A percentile compares a stretch with the other conserved stretches of the same genome.
phyloP scores from a whole-genome alignment of 345 rosid species.

The Limnanthes douglasii region DNA sequence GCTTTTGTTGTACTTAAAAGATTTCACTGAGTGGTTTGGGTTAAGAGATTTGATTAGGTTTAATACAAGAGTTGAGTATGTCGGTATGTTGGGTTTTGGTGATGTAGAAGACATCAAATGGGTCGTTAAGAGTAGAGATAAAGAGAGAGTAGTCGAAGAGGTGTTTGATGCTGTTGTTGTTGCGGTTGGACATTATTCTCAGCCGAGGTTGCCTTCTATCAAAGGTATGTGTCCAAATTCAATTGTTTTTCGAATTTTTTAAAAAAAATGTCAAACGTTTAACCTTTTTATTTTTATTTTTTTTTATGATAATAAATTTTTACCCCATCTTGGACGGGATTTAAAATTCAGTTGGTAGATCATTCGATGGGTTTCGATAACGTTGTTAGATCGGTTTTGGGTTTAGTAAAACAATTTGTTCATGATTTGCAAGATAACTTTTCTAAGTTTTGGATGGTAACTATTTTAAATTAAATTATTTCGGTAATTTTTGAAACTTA shows the following conservation, averaged over 20 bases:
- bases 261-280: too few species aligned
- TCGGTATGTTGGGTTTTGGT: constrained; percentile 39
- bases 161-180: constrained; percentile 87
- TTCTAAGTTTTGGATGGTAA: too few species aligned
- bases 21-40: constrained; percentile 56
- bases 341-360: too few species aligned
- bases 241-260: neutral
- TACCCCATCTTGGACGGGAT: too few species aligned
- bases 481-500: too few species aligned
- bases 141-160: constrained; percentile 37
- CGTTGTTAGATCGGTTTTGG: too few species aligned
- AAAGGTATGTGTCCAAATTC: constrained; percentile 29
- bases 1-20: constrained; percentile 61
- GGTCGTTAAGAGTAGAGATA: constrained; percentile 49
- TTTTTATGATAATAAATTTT: too few species aligned
- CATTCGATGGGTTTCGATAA: too few species aligned
- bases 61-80: constrained; percentile 65
- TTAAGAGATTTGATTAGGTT: constrained; percentile 64
- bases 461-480: too few species aligned
- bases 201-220: constrained; percentile 63
- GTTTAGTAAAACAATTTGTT: too few species aligned
- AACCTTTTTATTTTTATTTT: neutral
- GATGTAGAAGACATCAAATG: constrained; percentile 41
- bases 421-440: too few species aligned
- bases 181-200: constrained; percentile 84